Evolutionary conservation across 257 asterid species (phyloP), one percentile per base, ranked within the genome.

Genomic region (Sherardia arvensis): DNA sequence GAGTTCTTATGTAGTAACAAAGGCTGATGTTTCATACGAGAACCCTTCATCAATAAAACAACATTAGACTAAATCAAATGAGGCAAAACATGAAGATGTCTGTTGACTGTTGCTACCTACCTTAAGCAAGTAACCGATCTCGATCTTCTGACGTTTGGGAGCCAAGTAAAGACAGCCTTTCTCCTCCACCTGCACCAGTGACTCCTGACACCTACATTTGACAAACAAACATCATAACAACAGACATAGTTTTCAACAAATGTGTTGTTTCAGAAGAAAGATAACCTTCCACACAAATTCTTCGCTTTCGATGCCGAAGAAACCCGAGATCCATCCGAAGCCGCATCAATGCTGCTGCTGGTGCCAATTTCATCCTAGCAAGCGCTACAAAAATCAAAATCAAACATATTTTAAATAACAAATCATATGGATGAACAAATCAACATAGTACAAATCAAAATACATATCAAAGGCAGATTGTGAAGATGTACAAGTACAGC

Each of bases 61-160:
- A 27, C 25, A 23, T 61, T 28, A 47, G 64, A 29, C n/a, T n/a
- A 23, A 10, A 54, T 23, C 33, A 54, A 54, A 54, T 54, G 49
- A 26, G 62, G 7, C 53, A 26, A 40, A 59, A 54, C 29, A 10
- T 2, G 29, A 25, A 54, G 20, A 11, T 53, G 14, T 22, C 32
- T 26, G 21, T n/a, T n/a, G n/a, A n/a, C n/a, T n/a, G n/a, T 27
- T 3, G 8, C 29, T 15, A 38, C 28, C 32, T 45, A 88, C 97
- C 97, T 87, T 87, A 49, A 69, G 73, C 61, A 87, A 72, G 83
- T 83, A 92, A 53, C 99, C 99, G 18, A 59, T 73, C 66, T 89
- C 96, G 53, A 92, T 84, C 79, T 89, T 92, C 65, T 86, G 99
- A 43, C 97, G 79, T 78, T 92, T 92, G 36, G 89, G 68, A 38